Evolutionary conservation across 2,329 filamentous ascomycete species (phyloP).

Genomic region (Hymenoscyphus infarciens): DNA sequence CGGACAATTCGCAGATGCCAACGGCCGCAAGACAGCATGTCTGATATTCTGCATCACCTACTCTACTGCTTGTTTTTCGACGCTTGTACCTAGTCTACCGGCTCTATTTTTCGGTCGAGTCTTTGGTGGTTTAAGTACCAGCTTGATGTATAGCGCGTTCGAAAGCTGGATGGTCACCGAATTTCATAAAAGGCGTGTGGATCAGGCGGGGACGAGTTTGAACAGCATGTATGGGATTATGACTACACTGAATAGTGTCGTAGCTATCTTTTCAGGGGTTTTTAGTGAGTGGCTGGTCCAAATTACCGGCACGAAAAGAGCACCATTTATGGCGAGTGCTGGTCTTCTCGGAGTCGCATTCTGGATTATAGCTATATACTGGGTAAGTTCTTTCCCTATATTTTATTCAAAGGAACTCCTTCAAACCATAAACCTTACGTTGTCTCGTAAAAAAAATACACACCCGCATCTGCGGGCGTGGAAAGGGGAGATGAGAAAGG

Average conservation of each 20-base stretch:
- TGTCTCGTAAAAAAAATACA: too few relatives aligned
- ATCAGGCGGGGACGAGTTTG: slow-evolving; percentile 43
- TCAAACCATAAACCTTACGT: too few relatives aligned
- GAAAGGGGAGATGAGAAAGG: too few relatives aligned
- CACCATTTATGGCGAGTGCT: slow-evolving; percentile 50
- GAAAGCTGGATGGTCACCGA: slow-evolving; percentile 61
- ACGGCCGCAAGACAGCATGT: slow-evolving; percentile 47
- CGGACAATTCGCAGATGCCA: slow-evolving; percentile 33
- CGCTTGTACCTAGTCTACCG: slow-evolving; percentile 42
- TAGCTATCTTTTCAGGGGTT: slow-evolving; percentile 52
- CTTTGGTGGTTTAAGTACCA: slow-evolving; percentile 53
- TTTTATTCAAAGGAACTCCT: background rate
- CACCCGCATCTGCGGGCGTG: too few relatives aligned
- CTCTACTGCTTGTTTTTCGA: slow-evolving; percentile 49
- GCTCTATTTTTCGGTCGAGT: slow-evolving; percentile 51
- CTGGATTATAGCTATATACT: slow-evolving; percentile 44
- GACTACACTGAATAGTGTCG: slow-evolving; percentile 51
- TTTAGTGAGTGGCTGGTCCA: slow-evolving; percentile 50
- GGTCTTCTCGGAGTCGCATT: slow-evolving; percentile 42
- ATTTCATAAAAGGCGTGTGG: slow-evolving; percentile 46
- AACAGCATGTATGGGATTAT: slow-evolving; percentile 51
- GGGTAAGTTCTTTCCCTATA: slow-evolving; percentile 39
- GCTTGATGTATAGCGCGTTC: slow-evolving; percentile 55
- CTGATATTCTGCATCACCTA: slow-evolving; percentile 53
- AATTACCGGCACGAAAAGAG: slow-evolving; percentile 45